These are phyloP conservation scores for Russula olivacea DNA, from an alignment of 768 basidiomycete species.

Conservation along the genomic window DNA sequence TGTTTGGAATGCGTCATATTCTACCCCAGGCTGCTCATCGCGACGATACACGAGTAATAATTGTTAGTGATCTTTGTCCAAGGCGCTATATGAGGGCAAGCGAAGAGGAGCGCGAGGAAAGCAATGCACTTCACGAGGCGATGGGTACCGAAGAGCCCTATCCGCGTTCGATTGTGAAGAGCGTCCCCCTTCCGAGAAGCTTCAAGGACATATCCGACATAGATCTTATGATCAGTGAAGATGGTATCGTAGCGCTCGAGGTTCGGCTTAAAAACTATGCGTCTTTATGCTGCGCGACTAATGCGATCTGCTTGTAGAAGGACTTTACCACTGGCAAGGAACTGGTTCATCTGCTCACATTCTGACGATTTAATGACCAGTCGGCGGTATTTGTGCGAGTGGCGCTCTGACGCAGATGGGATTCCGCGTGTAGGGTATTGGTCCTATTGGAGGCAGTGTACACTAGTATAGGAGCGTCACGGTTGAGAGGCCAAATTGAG, in stretches of 20 bases:
- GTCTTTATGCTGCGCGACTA: constrained; percentile 11
- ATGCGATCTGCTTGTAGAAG: constrained; percentile 1
- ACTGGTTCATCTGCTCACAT: constrained; percentile 14
- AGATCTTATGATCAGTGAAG: constrained; percentile 25
- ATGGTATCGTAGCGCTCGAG: constrained; percentile 19
- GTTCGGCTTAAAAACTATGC: constrained; percentile 10
- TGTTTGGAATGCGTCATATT: constrained; percentile 23
- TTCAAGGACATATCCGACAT: not conserved
- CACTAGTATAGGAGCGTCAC: not conserved
- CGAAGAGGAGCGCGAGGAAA: constrained; percentile 16
- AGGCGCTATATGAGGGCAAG: constrained; percentile 10
- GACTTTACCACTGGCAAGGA: not conserved
- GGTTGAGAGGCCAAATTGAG: not conserved
- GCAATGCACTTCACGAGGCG: constrained; percentile 1
- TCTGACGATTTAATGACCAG: constrained; percentile 13
- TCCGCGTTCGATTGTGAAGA: constrained; percentile 15
- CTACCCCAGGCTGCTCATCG: not conserved
- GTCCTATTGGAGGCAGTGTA: not conserved
- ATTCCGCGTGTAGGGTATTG: not conserved
- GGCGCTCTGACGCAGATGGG: not conserved
- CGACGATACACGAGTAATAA: not conserved
- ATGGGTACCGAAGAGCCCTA: not conserved
- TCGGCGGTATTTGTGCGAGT: constrained; percentile 11
- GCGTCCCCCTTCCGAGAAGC: constrained; percentile 10
- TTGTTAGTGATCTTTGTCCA: constrained; percentile 21